phyloP scores from a whole-genome alignment of 2,329 filamentous ascomycete genomes.

The Phialophora macrospora region DNA sequence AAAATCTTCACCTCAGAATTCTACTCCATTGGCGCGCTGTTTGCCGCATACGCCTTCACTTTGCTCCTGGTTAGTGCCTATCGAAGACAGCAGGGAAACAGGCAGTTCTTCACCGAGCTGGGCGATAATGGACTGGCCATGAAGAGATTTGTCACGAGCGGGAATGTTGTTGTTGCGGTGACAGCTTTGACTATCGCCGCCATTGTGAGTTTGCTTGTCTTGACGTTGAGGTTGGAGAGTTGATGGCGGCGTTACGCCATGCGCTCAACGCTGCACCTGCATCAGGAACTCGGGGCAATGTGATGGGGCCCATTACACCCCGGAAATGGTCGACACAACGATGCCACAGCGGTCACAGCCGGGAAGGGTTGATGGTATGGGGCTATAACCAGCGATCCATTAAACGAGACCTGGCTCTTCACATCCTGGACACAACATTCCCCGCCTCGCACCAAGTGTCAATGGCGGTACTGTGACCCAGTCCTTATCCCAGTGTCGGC shows the following conservation, averaged over 20 bases:
- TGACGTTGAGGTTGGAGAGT: conserved; percentile 55
- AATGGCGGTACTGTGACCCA: neutral
- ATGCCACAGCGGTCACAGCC: neutral
- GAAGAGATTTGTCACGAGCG: conserved; percentile 68
- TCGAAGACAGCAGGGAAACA: conserved; percentile 86
- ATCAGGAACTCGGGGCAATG: neutral
- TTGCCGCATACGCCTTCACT: conserved; percentile 86
- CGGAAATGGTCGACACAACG: neutral
- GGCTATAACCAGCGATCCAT: neutral
- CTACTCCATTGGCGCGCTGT: conserved; percentile 94
- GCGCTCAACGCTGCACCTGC: neutral
- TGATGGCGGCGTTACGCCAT: conserved; percentile 12
- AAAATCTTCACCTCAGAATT: conserved; percentile 98
- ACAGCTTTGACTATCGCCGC: conserved; percentile 67
- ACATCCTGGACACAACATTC: neutral
- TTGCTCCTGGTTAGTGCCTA: conserved; percentile 83
- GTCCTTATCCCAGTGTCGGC: neutral
- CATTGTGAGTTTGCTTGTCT: conserved; percentile 63
- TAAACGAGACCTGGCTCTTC: neutral
- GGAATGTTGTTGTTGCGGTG: conserved; percentile 67
- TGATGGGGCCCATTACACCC: neutral
- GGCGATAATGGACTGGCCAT: conserved; percentile 64
- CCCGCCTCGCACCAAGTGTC: neutral
- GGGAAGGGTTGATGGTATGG: neutral
- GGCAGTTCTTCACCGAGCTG: conserved; percentile 75